phyloP scores from a whole-genome alignment of 768 basidiomycete genomes.

The Mrakia blollopis region DNA sequence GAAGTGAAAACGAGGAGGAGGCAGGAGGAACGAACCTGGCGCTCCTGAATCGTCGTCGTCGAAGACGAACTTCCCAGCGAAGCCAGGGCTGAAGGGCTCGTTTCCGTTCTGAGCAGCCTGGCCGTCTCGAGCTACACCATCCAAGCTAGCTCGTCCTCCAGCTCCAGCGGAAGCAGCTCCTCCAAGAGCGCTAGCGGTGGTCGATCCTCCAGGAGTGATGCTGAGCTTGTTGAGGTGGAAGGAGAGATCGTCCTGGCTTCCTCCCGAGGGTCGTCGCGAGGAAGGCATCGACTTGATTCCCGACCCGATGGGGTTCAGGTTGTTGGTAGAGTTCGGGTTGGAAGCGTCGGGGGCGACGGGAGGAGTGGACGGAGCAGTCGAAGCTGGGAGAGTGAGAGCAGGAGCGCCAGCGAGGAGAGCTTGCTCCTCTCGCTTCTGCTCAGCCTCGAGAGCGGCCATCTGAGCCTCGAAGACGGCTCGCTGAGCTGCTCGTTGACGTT shows the following conservation, averaged over 20 bases:
- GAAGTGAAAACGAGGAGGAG: background rate
- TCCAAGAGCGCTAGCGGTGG: background rate
- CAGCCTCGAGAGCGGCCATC: constrained; percentile 86
- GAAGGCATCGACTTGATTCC: constrained; percentile 88
- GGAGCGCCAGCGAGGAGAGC: constrained; percentile 56
- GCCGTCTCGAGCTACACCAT: background rate
- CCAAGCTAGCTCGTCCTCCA: constrained; percentile 19
- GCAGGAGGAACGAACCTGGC: constrained; percentile 10
- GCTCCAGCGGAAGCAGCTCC: background rate
- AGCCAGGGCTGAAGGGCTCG: constrained; percentile 15
- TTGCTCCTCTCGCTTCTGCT: constrained; percentile 64
- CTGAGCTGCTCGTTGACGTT: constrained; percentile 78
- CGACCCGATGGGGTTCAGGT: constrained; percentile 19
- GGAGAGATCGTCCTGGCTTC: constrained; percentile 58
- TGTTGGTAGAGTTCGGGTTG: constrained; percentile 27
- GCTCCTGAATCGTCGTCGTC: constrained; percentile 18
- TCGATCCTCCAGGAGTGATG: constrained; percentile 15
- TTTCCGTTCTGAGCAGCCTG: constrained; percentile 3
- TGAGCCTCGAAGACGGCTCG: constrained; percentile 86
- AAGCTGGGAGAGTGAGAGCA: constrained; percentile 8
- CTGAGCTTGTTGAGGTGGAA: constrained; percentile 31
- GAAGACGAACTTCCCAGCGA: constrained; percentile 27
- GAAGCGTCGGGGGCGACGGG: constrained; percentile 22
- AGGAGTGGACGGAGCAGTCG: constrained; percentile 24
- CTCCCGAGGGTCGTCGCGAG: constrained; percentile 81